Evolutionary conservation across 768 basidiomycete species (phyloP).

Genomic region (Sarcodon sp.): DNA sequence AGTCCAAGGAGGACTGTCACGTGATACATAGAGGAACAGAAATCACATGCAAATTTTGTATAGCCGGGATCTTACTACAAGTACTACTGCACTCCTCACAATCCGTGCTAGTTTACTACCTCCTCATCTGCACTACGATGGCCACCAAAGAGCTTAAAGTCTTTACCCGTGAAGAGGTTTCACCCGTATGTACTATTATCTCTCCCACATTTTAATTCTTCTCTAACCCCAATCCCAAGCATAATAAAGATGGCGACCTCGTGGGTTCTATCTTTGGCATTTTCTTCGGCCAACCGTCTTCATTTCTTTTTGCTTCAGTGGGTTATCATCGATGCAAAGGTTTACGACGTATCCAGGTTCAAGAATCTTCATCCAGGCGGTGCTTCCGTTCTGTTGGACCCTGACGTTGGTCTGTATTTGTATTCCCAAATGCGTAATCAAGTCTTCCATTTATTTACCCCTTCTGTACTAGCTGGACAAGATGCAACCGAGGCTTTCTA

Average conservation of each 20-base stretch:
- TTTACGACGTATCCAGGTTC: constrained; percentile 76
- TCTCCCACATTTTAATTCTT: constrained; percentile 1
- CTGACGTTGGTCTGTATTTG: constrained; percentile 52
- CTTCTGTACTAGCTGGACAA: constrained; percentile 45
- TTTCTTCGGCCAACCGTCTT: background rate
- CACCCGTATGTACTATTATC: constrained; percentile 32
- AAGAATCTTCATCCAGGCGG: constrained; percentile 79
- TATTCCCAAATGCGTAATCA: background rate
- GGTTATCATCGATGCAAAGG: constrained; percentile 76
- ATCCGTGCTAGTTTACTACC: background rate
- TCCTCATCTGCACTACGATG: constrained; percentile 6
- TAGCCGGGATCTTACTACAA: no score
- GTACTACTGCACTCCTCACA: no score
- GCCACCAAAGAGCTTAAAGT: constrained; percentile 24
- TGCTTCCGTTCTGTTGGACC: constrained; percentile 58
- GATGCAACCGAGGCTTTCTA: constrained; percentile 87
- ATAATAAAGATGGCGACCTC: constrained; percentile 69
- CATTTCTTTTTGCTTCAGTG: constrained; percentile 30
- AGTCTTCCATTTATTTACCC: background rate
- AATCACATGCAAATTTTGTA: no score
- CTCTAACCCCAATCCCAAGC: constrained; percentile 23
- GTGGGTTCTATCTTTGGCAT: constrained; percentile 21
- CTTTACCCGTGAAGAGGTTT: constrained; percentile 59
- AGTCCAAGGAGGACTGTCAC: no score
- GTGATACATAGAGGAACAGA: no score